Evolutionary conservation across 2,329 filamentous ascomycete genomes (phyloP).

Genomic region (Fusarium devonianum): DNA sequence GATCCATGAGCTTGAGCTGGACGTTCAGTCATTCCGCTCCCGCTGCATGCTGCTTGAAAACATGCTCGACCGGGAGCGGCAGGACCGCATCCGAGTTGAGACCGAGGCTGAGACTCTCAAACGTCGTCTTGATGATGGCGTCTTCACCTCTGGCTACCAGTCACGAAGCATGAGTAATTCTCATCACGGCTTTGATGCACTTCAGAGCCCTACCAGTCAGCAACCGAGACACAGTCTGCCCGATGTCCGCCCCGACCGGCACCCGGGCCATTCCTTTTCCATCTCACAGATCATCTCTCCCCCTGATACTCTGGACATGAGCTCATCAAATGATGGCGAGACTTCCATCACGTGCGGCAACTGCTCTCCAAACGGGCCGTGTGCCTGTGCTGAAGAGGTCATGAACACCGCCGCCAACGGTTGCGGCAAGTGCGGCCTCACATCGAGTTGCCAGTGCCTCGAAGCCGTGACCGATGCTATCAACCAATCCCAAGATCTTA

Average conservation of each 20-base stretch:
- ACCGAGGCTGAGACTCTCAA: slow-evolving; percentile 49
- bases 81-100: slow-evolving; percentile 55
- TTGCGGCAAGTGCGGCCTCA: slow-evolving; percentile 71
- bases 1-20: slow-evolving; percentile 66
- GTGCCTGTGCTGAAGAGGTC: slow-evolving; percentile 67
- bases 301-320: slow-evolving; percentile 52
- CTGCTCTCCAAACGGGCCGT: slow-evolving; percentile 60
- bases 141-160: slow-evolving; percentile 40
- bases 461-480: slow-evolving; percentile 63
- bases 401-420: slow-evolving; percentile 62
- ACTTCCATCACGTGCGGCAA: slow-evolving; percentile 60
- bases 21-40: slow-evolving; percentile 70
- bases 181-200: slow-evolving; percentile 40
- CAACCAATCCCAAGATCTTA: slow-evolving; percentile 50
- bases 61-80: slow-evolving; percentile 66
- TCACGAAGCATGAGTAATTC: slow-evolving; percentile 39
- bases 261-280: slow-evolving; percentile 55
- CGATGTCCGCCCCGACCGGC: slow-evolving; percentile 39
- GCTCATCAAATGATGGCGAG: slow-evolving; percentile 40
- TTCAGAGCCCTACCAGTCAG: slow-evolving; percentile 41
- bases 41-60: slow-evolving; percentile 69
- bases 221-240: slow-evolving; percentile 41
- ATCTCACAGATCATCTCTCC: slow-evolving; percentile 66
- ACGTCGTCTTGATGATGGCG: slow-evolving; percentile 42
- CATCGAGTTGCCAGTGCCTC: slow-evolving; percentile 69